Evolutionary conservation across 148 eudicot species (phyloP).

Genomic region (Rhododendron ovatum): DNA sequence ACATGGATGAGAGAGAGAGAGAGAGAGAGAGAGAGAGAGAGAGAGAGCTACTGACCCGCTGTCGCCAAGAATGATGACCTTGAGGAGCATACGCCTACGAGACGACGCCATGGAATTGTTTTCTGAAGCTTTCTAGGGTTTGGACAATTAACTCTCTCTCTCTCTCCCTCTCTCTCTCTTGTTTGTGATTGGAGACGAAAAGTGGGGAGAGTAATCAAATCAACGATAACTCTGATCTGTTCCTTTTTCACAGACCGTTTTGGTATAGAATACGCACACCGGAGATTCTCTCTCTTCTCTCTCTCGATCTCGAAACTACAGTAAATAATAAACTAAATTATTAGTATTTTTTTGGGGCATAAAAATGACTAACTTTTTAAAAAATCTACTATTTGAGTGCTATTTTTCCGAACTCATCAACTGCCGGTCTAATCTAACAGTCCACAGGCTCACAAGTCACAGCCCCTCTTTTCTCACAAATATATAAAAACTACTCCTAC

Average conservation of each 20-base stretch:
- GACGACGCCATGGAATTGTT: constrained; percentile 49
- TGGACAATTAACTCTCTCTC: not conserved
- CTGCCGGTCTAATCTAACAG: not conserved
- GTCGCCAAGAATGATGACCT: constrained; percentile 67
- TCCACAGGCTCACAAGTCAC: not conserved
- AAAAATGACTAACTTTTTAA: not conserved
- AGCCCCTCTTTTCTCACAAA: not conserved
- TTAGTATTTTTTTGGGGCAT: not conserved
- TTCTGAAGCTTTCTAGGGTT: constrained; percentile 1
- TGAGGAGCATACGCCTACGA: constrained; percentile 66
- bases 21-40: not conserved
- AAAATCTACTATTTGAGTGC: not conserved
- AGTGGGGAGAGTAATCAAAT: not conserved
- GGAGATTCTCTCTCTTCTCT: not conserved
- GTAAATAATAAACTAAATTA: too few relatives aligned
- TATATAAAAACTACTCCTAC: not conserved
- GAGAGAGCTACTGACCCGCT: constrained; percentile 40
- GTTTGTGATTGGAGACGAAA: not conserved
- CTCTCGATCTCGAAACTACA: not conserved
- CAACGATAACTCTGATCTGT: not conserved
- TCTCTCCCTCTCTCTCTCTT: not conserved
- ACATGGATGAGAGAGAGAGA: not conserved
- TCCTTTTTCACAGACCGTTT: not conserved
- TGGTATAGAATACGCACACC: not conserved
- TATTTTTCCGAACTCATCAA: not conserved